Evolutionary conservation across 768 basidiomycete genomes (phyloP), one percentile per base, ranked within the genome.

Genomic region (Trametes meyenii): DNA sequence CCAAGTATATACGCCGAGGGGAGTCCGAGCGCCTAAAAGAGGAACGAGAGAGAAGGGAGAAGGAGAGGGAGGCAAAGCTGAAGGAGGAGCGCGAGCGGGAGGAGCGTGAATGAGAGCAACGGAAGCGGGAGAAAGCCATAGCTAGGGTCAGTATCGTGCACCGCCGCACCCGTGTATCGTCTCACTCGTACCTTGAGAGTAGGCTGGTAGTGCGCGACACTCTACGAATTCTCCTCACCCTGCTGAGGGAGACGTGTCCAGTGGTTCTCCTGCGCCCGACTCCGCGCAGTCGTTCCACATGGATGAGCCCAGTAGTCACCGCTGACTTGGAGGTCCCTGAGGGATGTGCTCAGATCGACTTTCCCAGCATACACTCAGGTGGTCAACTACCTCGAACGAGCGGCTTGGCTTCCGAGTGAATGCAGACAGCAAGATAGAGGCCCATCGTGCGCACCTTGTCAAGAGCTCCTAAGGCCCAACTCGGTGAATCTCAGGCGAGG

Each of bases 371-470:
- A 11, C 8, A n/a, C 38, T 16, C 33, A 10, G 29, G 3, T 52
- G 23, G n/a, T 36, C 16, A 65, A 74, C 53, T 59, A 83, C 91
- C 90, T 77, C 77, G 76, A 5, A 94, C 83, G 11, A 88, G 77
- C 54, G 81, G 78, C 36, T 78, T 78, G 19, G 88, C 70, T 65
- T 92, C 90, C 16, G 84, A 83, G 70, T 92, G 87, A 33, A 92
- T 80, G 69, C 87, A 93, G 5, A 93, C 72, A 4, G 89, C 83
- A 38, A 92, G 78, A 70, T 93, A 93, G 44, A 96, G 83, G 2
- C 93, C 93, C 90, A 98, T 89, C 76, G 97, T 80, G 33, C 96
- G 82, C 68, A 97, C 94, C 75, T 98, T 98, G 85, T 81, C 12
- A 96, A 78, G 24, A 96, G 80, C 63, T 91, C 81, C 69, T 97